Base-by-base conservation (phyloP, 805 yeast genomes). In the Saccharomyces mikatae region DNA sequence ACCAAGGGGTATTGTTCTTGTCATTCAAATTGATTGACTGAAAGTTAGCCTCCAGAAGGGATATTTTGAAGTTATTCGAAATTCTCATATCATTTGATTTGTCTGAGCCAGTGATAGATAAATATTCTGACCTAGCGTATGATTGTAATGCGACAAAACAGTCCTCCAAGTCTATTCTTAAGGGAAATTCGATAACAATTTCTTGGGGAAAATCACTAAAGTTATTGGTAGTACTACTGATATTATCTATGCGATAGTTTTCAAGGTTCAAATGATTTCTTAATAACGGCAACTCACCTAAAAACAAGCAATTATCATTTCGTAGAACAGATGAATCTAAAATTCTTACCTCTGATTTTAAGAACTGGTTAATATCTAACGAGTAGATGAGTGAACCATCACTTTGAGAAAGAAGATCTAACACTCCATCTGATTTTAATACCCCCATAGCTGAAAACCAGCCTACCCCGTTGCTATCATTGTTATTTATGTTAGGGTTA, bases 381-480 rank as follows among this genome's bases (percentile, higher is more conserved):
- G 87, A 75, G 65, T 81, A 84, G 2, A 86, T 63, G 13, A 80
- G 61, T 1, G 82, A 72, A 1, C 90, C 89, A 69, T 86, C 90
- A 52, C 75, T 74, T 64, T 84, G 89, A 36, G 80, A 71, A 17
- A 84, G 70, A 49, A 87, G 67, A 58, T 86, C 81, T 31, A 87
- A 69, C 4, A 72, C 63, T 3, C 94, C 94, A 61, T 82, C 76
- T 1, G 86, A 78, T 63, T 80, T 81, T 46, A 87, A 64, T 17
- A 82, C 84, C 0, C 87, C 90, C 84, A 83, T 84, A 1, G 87
- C 81, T 52, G 75, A 77, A 63, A 85, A 85, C 92, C 92, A 87
- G 4, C 83, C 83, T 62, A 82, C 87, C 24, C 44, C 24, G 24
- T 36, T 17, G 11, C 17, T 17, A 36, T 36, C 24, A 21, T n/a